Percentiles rank a stretch among this genome's conserved stretches.
These are phyloP conservation scores for Saraca asoca DNA, from an alignment of 331 rosid species.

Conservation along the genomic window DNA sequence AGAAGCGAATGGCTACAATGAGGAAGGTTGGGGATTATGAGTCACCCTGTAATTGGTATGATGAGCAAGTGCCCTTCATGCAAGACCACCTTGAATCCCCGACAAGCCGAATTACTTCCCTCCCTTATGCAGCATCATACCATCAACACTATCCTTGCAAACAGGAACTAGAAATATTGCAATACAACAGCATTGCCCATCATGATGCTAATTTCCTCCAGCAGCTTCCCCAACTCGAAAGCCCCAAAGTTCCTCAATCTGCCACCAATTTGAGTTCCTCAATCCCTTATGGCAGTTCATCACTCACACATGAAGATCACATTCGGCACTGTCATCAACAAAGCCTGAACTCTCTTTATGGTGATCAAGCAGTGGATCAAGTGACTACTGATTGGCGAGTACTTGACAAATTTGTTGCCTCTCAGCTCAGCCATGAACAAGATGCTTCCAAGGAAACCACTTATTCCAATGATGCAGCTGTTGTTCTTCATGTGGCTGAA, in stretches of 20 bases:
- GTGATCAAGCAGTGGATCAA: slow-evolving; percentile 53
- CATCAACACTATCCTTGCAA: slow-evolving; percentile 60
- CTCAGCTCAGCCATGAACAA: slow-evolving; percentile 66
- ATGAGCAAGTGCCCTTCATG: slow-evolving; percentile 71
- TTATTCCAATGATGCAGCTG: slow-evolving; percentile 40
- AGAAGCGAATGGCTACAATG: slow-evolving; percentile 64
- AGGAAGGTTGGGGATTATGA: slow-evolving; percentile 69
- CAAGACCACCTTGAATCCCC: slow-evolving; percentile 66
- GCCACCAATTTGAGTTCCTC: too few species aligned
- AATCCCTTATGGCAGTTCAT: slow-evolving; percentile 26
- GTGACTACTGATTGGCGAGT: slow-evolving; percentile 72
- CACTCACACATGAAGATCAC: slow-evolving; percentile 49
- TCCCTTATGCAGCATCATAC: slow-evolving; percentile 31
- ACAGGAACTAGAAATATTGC: slow-evolving; percentile 62
- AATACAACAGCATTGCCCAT: slow-evolving; percentile 40
- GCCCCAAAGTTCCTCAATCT: slow-evolving; percentile 60
- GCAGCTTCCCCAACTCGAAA: slow-evolving; percentile 71
- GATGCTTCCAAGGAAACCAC: slow-evolving; percentile 50
- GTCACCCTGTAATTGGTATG: slow-evolving; percentile 67
- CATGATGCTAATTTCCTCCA: slow-evolving; percentile 61
- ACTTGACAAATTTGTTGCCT: slow-evolving; percentile 78
- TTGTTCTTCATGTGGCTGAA: slow-evolving; percentile 40
- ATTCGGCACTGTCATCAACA: slow-evolving; percentile 42
- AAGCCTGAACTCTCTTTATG: slow-evolving; percentile 34
- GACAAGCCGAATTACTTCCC: slow-evolving; percentile 39